phyloP scores from a whole-genome alignment of 768 basidiomycete species.

The Amanita polypyramis region DNA sequence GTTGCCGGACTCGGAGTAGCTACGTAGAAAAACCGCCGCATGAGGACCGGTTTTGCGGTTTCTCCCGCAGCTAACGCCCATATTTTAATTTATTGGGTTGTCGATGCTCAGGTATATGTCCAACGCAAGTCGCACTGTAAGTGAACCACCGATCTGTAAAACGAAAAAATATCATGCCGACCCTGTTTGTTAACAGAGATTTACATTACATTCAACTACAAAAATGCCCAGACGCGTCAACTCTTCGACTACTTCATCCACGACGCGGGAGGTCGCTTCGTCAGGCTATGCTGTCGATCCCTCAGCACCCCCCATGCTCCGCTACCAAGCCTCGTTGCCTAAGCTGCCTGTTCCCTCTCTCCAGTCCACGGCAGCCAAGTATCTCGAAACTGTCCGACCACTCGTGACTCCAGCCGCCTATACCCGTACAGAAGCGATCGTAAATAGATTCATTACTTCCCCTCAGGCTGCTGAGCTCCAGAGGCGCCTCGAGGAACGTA shows the following conservation, averaged over 20 bases:
- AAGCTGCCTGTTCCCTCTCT: slow-evolving; percentile 79
- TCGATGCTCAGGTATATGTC: background rate
- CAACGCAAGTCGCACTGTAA: background rate
- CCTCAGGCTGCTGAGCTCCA: slow-evolving; percentile 68
- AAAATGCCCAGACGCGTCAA: background rate
- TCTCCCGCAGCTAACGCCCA: background rate
- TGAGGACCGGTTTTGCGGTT: background rate
- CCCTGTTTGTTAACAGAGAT: background rate
- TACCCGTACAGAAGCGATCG: slow-evolving; percentile 42
- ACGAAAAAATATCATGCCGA: background rate
- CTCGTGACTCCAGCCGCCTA: slow-evolving; percentile 60
- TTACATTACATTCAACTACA: slow-evolving; percentile 3
- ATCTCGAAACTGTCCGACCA: slow-evolving; percentile 78
- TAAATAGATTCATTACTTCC: slow-evolving; percentile 60
- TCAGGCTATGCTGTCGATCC: slow-evolving; percentile 36
- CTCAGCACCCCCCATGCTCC: slow-evolving; percentile 56
- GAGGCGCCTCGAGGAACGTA: slow-evolving; percentile 64
- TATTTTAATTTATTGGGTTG: background rate
- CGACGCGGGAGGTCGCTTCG: slow-evolving; percentile 12
- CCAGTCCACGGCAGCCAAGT: slow-evolving; percentile 74
- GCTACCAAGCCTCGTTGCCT: slow-evolving; percentile 64
- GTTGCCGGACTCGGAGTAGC: too few relatives aligned
- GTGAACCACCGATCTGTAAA: background rate
- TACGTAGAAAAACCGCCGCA: too few relatives aligned
- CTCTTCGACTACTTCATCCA: background rate